Evolutionary conservation across 2,329 filamentous ascomycete genomes (phyloP), one percentile per base, ranked within the genome.

Genomic region (Claviceps paspali): DNA sequence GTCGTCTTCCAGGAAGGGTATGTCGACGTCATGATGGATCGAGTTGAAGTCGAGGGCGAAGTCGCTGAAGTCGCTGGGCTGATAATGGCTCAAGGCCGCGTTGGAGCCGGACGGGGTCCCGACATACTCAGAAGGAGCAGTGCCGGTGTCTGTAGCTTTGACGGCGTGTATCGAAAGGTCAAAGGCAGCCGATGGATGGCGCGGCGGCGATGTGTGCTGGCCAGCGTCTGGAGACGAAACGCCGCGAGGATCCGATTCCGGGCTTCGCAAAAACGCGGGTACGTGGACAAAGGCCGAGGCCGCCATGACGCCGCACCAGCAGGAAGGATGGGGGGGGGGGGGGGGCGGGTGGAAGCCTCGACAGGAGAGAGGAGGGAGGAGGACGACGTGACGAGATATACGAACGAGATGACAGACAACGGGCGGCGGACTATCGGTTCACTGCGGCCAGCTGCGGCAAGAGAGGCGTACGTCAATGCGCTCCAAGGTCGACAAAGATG

Each of bases 101-200:
- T 61, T 53, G 11, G 68, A 70, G 41, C 66, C 68, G 44, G 62
- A 63, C 9, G 69, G 68, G 1, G 68, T 71, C 39, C 65, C 55
- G 36, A 54, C 47, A 30, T 54, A 51, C 35, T 55, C 48, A 27
- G 43, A 35, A 27, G 50, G 38, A 10, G 55, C 51, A 4, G 51
- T 57, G 17, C 51, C 41, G 4, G 51, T 50, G 22, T 55, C 53
- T 36, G 52, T 41, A 6, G 50, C 50, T 21, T 53, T 52, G 36
- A 48, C 50, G 9, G 53, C 46, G 42, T 46, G 47, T 38, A 61
- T 60, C 39, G 65, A 64, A 39, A 66, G 59, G 42, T 9, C n/a
- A 59, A 57, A 23, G 63, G 59, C 36, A 63, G 56, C 56, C 38
- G 57, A 39, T 29, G 60, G 52, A 21, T 49, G 52, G 32, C 48